Evolutionary conservation across 1,284 basidiomycete genomes (phyloP).

Genomic region (Apiotrichum domesticum): DNA sequence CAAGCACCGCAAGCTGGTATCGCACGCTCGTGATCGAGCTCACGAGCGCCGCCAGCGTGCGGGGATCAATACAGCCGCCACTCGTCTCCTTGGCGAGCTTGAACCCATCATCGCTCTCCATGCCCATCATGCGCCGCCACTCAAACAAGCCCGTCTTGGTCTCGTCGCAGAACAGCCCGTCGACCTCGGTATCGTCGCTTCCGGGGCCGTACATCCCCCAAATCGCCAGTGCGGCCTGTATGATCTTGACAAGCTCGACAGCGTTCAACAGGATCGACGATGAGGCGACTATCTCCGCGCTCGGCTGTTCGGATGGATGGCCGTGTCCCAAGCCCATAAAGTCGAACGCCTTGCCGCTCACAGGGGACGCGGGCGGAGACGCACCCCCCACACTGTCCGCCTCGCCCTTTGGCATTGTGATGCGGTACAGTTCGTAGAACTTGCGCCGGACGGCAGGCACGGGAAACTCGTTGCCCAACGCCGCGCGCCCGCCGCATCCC

Average conservation of each 20-base stretch:
- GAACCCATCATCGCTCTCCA: conserved; percentile 39
- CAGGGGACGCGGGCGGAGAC: conserved; percentile 29
- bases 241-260: conserved; percentile 38
- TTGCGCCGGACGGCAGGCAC: conserved; percentile 40
- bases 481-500: conserved; percentile 42
- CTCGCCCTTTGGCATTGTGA: conserved; percentile 23
- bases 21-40: conserved; percentile 38
- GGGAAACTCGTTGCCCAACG: conserved; percentile 34
- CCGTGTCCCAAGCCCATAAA: too few species aligned
- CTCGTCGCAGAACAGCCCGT: conserved; percentile 44
- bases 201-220: conserved; percentile 33
- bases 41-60: conserved; percentile 35
- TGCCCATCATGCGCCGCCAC: conserved; percentile 40
- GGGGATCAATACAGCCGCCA: conserved; percentile 42
- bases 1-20: conserved; percentile 35
- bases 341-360: background rate
- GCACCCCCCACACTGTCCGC: conserved; percentile 3
- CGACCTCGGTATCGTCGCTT: conserved; percentile 24
- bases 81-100: conserved; percentile 41
- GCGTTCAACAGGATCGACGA: conserved; percentile 32
- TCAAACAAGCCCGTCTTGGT: conserved; percentile 38
- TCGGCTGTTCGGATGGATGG: background rate
- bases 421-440: conserved; percentile 37
- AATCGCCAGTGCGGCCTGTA: conserved; percentile 34
- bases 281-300: background rate